Base-by-base conservation (phyloP, 345 rosid genomes). In the Firmiana major region DNA sequence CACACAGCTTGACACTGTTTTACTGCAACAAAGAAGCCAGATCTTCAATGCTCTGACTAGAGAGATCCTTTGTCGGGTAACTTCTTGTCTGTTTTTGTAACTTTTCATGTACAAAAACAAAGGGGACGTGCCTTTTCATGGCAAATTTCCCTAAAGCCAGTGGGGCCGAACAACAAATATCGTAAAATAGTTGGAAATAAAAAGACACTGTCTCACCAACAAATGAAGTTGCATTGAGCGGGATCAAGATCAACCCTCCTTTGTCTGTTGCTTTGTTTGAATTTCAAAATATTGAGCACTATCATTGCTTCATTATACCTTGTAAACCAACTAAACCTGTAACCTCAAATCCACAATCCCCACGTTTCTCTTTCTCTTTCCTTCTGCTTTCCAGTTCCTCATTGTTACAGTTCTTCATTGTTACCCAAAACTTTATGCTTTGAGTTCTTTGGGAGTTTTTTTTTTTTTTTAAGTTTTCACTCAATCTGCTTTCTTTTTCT, bases 201-300 rank as follows among this genome's bases (percentile, higher is more conserved):
- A 38, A 38, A 6, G 6, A 38, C 40, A 38, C 6, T 3, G 40
- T 38, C 40, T 2, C 40, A 2, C 36, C 36, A 34, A 1, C 22
- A 62, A 2, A 45, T 49, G 48, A 16, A 26, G 6, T 16, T 15
- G 70, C 69, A 11, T 76, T 71, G 85, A 76, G 87, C 86, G 86
- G 89, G 89, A 84, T 46, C 53, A 60, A 79, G 85, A 83, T 26
- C 57, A 60, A 79, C 63, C 54, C 51, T 54, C 40, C 73, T 78
- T 78, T 51, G 64, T 73, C 80, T 48, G 59, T 42, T 55, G 71
- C 74, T 60, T 68, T 4, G 54, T 69, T 86, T 84, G 86, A 87
- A 84, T 81, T 85, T 85, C 85, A 87, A 87, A 84, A 53, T 64
- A 53, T 83, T 79, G 53, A 81, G 75, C 85, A 77, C 85, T 76